Conservation (phyloP, 2,329 filamentous ascomycete genomes). For the Clonostachys sp. region DNA sequence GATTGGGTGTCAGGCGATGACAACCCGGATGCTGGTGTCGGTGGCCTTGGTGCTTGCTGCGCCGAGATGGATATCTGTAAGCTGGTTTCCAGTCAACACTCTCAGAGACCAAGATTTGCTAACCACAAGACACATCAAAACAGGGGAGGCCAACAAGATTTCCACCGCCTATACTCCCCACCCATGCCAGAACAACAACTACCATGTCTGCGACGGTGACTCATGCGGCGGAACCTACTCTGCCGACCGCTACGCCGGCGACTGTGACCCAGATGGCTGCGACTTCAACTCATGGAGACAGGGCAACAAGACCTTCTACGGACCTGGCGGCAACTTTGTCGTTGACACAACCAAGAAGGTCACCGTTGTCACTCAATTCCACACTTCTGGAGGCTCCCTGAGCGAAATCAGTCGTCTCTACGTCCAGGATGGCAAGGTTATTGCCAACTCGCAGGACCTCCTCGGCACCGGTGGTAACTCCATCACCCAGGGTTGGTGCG, state of each 20-base stretch:
- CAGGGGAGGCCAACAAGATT: slow-evolving; percentile 13
- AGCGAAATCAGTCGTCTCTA: slow-evolving; percentile 53
- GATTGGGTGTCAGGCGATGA: slow-evolving; percentile 42
- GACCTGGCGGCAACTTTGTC: slow-evolving; percentile 37
- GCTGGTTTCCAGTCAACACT: slow-evolving; percentile 34
- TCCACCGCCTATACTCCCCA: slow-evolving; percentile 13
- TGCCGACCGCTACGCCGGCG: slow-evolving; percentile 45
- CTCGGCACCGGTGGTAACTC: slow-evolving; percentile 57
- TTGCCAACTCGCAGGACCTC: slow-evolving; percentile 43
- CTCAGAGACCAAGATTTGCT: slow-evolving; percentile 8
- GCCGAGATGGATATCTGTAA: slow-evolving; percentile 55
- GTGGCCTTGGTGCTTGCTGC: slow-evolving; percentile 47
- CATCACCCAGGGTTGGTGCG: slow-evolving; percentile 55
- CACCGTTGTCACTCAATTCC: slow-evolving; percentile 54
- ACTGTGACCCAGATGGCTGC: slow-evolving; percentile 61
- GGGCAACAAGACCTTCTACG: slow-evolving; percentile 55
- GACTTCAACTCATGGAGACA: slow-evolving; percentile 63
- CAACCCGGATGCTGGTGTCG: slow-evolving; percentile 45
- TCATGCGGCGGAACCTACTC: slow-evolving; percentile 45
- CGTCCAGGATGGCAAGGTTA: slow-evolving; percentile 52
- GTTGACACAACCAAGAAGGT: slow-evolving; percentile 42
- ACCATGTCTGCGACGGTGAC: slow-evolving; percentile 18
- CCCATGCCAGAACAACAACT: slow-evolving; percentile 30
- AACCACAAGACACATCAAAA: slow-evolving; percentile 39
- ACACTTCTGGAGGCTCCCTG: slow-evolving; percentile 13